A percentile compares a stretch with the other conserved stretches of the same genome.
Evolutionary conservation across 2,329 filamentous ascomycete species (phyloP).

Genomic region (Talaromyces marneffei): DNA sequence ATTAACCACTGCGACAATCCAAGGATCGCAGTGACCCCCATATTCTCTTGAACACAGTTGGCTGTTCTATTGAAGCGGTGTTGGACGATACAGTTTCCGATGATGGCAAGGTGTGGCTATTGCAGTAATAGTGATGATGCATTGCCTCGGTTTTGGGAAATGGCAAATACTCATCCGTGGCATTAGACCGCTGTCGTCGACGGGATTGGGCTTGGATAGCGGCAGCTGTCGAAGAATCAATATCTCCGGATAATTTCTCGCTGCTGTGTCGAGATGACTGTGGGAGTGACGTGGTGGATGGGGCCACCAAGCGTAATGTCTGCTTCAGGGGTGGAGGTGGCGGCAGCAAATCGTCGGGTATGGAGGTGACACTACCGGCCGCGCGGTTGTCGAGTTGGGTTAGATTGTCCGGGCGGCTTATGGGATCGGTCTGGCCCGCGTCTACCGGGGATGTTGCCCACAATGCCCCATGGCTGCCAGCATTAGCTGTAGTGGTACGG

Average conservation of each 20-base stretch:
- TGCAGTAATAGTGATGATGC: conserved; percentile 29
- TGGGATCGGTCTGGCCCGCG: conserved; percentile 2
- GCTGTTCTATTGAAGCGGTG: not conserved
- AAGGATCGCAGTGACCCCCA: conserved; percentile 19
- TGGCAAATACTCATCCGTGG: conserved; percentile 20
- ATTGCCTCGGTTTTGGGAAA: conserved; percentile 25
- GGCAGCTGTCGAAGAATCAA: conserved; percentile 30
- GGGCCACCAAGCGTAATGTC: conserved; percentile 32
- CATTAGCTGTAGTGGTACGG: not conserved
- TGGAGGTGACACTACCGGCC: conserved; percentile 16
- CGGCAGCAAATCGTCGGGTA: conserved; percentile 24
- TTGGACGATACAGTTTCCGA: conserved; percentile 1
- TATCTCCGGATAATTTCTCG: conserved; percentile 22
- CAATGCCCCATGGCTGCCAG: not conserved
- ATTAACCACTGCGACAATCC: conserved; percentile 20
- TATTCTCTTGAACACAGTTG: conserved; percentile 11
- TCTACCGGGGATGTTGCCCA: conserved; percentile 1
- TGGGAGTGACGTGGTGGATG: conserved; percentile 31
- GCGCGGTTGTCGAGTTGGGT: conserved; percentile 1
- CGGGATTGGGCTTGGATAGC: conserved; percentile 32
- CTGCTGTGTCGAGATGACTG: conserved; percentile 25
- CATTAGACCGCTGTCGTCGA: conserved; percentile 28
- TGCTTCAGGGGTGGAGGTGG: conserved; percentile 21
- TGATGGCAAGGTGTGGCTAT: conserved; percentile 15
- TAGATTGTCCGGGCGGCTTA: not conserved